Percentiles rank a stretch among this genome's conserved stretches.
Conservation (phyloP, 2,329 filamentous ascomycete species). For the Fusarium transvaalense region DNA sequence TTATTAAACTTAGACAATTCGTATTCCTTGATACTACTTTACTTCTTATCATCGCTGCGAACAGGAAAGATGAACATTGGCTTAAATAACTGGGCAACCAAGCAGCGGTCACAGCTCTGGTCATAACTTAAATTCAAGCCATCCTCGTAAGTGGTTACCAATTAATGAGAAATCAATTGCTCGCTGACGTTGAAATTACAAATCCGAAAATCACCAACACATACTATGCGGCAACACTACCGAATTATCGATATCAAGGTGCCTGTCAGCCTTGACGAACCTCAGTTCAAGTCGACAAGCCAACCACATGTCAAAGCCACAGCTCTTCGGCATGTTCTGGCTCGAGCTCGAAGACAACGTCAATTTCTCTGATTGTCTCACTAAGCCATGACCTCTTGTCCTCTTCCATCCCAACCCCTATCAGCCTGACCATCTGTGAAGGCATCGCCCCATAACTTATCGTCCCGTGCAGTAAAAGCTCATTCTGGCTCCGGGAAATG, state of each 20-base stretch:
- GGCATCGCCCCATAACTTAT: conserved; percentile 22
- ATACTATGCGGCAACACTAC: background rate
- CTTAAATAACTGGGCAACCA: background rate
- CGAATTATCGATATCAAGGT: background rate
- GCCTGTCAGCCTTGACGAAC: background rate
- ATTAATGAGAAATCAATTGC: background rate
- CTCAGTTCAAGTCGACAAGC: background rate
- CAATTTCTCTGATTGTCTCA: conserved; percentile 48
- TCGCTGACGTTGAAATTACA: background rate
- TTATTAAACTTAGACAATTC: conserved; percentile 1
- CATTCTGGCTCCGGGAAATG: conserved; percentile 47
- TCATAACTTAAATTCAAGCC: background rate
- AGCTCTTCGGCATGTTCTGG: conserved; percentile 26
- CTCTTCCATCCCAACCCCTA: conserved; percentile 45
- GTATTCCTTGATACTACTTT: background rate
- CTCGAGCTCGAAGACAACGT: conserved; percentile 39
- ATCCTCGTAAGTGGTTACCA: background rate
- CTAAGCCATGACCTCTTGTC: conserved; percentile 47
- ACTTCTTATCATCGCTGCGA: background rate
- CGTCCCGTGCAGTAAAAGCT: conserved; percentile 48
- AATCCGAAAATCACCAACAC: background rate
- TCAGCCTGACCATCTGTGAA: conserved; percentile 42
- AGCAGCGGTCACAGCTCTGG: background rate
- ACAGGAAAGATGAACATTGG: background rate
- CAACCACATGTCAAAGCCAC: conserved; percentile 7